Conservation (phyloP, 2,329 filamentous ascomycete species). For the Sporothrix inflata region DNA sequence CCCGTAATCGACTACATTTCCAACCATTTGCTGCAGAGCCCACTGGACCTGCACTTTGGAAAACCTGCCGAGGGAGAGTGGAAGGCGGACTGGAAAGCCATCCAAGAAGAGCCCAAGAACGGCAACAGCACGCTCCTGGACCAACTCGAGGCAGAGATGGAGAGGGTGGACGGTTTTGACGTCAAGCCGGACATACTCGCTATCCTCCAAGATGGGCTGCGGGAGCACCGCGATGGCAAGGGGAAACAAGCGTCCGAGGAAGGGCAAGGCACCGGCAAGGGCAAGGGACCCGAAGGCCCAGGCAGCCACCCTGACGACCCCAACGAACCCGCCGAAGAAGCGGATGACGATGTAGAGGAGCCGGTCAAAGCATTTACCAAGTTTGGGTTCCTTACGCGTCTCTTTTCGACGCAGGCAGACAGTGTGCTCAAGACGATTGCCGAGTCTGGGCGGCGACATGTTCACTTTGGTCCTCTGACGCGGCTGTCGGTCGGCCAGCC, state of each 20-base stretch:
- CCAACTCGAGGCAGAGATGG: slow-evolving; percentile 31
- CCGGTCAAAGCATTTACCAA: slow-evolving; percentile 57
- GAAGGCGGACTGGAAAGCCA: slow-evolving; percentile 50
- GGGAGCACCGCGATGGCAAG: background rate
- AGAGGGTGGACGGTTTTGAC: slow-evolving; percentile 26
- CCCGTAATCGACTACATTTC: slow-evolving; percentile 79
- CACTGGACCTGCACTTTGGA: slow-evolving; percentile 64
- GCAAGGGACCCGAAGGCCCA: slow-evolving; percentile 26
- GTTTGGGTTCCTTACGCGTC: slow-evolving; percentile 65
- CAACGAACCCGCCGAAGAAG: slow-evolving; percentile 29
- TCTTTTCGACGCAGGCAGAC: slow-evolving; percentile 61
- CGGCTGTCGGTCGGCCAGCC: slow-evolving; percentile 50
- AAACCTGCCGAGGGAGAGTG: slow-evolving; percentile 56
- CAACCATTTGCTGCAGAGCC: slow-evolving; percentile 67
- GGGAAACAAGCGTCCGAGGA: background rate
- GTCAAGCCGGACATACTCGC: slow-evolving; percentile 25
- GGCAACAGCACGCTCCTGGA: slow-evolving; percentile 46
- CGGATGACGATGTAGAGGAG: slow-evolving; percentile 34
- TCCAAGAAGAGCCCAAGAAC: slow-evolving; percentile 37
- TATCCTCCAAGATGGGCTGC: slow-evolving; percentile 22
- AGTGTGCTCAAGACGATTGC: slow-evolving; percentile 69
- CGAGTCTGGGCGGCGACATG: slow-evolving; percentile 68
- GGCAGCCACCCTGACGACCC: slow-evolving; percentile 32
- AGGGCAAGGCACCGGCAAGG: background rate
- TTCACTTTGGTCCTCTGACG: slow-evolving; percentile 64